Conservation (phyloP, 768 basidiomycete genomes). For the Phylloporus sp. region DNA sequence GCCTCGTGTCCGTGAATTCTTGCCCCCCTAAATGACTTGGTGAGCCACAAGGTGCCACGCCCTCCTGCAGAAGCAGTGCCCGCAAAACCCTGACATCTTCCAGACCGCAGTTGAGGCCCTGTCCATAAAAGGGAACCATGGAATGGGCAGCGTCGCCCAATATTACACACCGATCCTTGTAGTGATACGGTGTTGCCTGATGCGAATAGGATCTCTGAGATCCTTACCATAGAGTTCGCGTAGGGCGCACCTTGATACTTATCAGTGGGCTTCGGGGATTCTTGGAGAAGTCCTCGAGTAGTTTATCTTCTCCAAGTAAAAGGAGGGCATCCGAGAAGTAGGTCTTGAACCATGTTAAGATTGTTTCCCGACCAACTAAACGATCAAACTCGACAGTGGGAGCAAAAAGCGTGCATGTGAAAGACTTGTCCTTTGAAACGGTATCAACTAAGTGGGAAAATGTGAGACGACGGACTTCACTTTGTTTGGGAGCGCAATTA, state of each 20-base stretch:
- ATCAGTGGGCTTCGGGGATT: slow-evolving; percentile 90
- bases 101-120: slow-evolving; percentile 95
- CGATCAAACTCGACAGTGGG: slow-evolving; percentile 73
- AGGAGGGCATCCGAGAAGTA: slow-evolving; percentile 88
- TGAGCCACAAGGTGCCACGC: slow-evolving; percentile 48
- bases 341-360: slow-evolving; percentile 71
- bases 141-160: slow-evolving; percentile 95
- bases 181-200: slow-evolving; percentile 86
- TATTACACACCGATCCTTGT: slow-evolving; percentile 81
- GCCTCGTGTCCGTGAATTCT: slow-evolving; percentile 46
- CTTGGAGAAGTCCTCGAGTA: slow-evolving; percentile 72
- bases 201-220: slow-evolving; percentile 16
- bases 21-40: slow-evolving; percentile 28
- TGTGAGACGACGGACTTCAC: slow-evolving; percentile 41
- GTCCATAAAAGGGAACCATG: slow-evolving; percentile 98
- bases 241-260: slow-evolving; percentile 76
- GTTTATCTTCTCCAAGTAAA: slow-evolving; percentile 75
- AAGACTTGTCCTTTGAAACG: slow-evolving; percentile 78
- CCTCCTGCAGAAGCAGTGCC: slow-evolving; percentile 66
- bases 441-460: slow-evolving; percentile 26
- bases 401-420: slow-evolving; percentile 95
- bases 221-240: slow-evolving; percentile 16
- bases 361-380: slow-evolving; percentile 52
- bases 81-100: slow-evolving; percentile 94
- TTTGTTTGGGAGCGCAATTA: slow-evolving; percentile 97